These are phyloP conservation scores for Lepidium sativum DNA, from an alignment of 345 rosid species.

Conservation along the genomic window DNA sequence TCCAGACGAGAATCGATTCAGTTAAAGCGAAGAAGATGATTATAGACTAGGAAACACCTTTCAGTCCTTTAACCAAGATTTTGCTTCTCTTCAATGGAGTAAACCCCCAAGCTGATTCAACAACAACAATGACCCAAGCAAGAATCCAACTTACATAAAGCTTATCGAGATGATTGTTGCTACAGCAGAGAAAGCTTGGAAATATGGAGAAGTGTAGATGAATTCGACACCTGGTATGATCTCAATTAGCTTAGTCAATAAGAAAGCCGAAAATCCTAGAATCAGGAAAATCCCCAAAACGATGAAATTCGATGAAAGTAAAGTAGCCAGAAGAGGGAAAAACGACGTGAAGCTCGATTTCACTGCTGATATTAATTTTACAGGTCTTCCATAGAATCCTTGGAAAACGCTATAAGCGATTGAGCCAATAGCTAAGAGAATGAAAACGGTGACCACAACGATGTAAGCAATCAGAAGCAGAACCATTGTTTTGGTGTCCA, in stretches of 20 bases:
- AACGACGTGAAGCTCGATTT: conserved; percentile 49
- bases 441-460: conserved; percentile 27
- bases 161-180: conserved; percentile 11
- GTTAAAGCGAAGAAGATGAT: conserved; percentile 24
- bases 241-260: conserved; percentile 16
- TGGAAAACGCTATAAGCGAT: conserved; percentile 57
- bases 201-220: conserved; percentile 30
- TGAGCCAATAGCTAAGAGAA: conserved; percentile 46
- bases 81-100: conserved; percentile 53
- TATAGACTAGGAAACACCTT: conserved; percentile 32
- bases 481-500: not conserved
- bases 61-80: conserved; percentile 42
- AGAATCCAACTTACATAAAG: conserved; percentile 46
- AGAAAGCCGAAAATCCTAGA: conserved; percentile 21
- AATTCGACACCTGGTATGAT: conserved; percentile 20
- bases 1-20: conserved; percentile 23
- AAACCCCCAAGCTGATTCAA: conserved; percentile 63
- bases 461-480: conserved; percentile 23
- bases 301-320: conserved; percentile 20
- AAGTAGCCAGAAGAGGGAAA: conserved; percentile 42
- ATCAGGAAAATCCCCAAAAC: conserved; percentile 15
- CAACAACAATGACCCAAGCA: conserved; percentile 45
- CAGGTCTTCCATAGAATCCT: conserved; percentile 82
- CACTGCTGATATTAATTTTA: conserved; percentile 49
- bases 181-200: conserved; percentile 3